A percentile compares a stretch with the other conserved stretches of the same genome.
Conservation (phyloP, 73 alveolate species). For the Paramecium bursaria region DNA sequence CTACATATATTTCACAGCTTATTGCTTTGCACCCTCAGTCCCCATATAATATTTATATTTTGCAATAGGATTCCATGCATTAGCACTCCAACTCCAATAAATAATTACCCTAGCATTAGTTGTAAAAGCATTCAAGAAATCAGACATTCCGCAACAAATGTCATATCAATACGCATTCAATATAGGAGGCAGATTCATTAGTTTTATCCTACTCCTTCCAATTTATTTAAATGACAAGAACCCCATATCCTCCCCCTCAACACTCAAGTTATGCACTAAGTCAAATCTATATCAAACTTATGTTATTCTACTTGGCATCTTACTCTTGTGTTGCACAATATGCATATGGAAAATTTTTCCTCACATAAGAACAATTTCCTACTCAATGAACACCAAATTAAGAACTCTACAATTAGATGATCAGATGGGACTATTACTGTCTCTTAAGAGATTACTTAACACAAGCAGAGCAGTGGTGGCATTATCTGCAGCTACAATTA, state of each 20-base stretch:
- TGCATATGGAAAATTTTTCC: background rate
- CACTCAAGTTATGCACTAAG: no score
- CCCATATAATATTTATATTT: slow-evolving; percentile 9
- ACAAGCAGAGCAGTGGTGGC: slow-evolving; percentile 53
- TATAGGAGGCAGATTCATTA: background rate
- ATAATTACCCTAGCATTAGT: background rate
- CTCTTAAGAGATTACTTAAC: slow-evolving; percentile 1
- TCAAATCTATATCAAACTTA: background rate
- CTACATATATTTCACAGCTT: no score
- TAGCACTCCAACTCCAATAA: background rate
- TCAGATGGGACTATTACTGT: background rate
- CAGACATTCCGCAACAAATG: background rate
- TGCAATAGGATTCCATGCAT: slow-evolving; percentile 44
- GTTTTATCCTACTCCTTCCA: background rate
- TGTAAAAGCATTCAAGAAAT: background rate
- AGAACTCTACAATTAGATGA: background rate
- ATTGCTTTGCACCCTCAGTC: no score
- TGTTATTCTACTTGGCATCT: background rate
- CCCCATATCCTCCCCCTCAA: background rate
- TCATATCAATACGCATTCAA: background rate
- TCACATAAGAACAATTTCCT: slow-evolving; percentile 5
- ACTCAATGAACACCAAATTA: slow-evolving; percentile 1
- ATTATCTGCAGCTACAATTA: slow-evolving; percentile 25
- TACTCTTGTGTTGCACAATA: background rate
- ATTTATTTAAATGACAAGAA: no score